Conservation (phyloP, 306 rosid genomes). For the Begonia masoniana region DNA sequence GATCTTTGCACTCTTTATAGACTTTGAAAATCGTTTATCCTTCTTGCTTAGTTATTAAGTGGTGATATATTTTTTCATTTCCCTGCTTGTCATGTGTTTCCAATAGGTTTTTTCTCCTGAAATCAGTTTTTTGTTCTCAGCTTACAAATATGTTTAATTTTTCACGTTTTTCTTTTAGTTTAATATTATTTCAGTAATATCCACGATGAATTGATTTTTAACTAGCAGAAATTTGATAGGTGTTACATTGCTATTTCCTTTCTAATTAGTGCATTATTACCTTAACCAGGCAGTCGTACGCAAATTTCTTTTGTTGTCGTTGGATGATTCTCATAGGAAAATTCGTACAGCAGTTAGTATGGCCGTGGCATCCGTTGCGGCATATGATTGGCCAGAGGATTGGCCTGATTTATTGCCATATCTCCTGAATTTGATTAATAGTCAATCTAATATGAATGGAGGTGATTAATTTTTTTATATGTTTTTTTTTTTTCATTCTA, state of each 20-base stretch:
- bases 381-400: slow-evolving; percentile 84
- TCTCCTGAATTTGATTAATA: slow-evolving; percentile 58
- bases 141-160: no score
- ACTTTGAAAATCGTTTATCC: not conserved
- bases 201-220: no score
- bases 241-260: not conserved
- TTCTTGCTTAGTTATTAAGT: no score
- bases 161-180: no score
- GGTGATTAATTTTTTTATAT: slow-evolving; percentile 26
- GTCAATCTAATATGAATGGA: slow-evolving; percentile 61
- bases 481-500: not conserved
- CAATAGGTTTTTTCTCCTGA: no score
- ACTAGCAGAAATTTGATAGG: no score
- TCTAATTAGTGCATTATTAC: slow-evolving; percentile 15
- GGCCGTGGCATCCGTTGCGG: slow-evolving; percentile 90
- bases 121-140: no score
- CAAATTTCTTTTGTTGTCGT: slow-evolving; percentile 49
- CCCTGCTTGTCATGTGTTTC: no score
- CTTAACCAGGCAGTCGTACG: slow-evolving; percentile 50
- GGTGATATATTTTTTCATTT: no score
- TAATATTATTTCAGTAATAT: no score
- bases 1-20: not conserved
- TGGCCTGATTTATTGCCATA: slow-evolving; percentile 88
- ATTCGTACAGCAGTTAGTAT: slow-evolving; percentile 88
- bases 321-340: slow-evolving; percentile 83